phyloP scores from a whole-genome alignment of 805 yeast species.

The Lipomyces yamadae region DNA sequence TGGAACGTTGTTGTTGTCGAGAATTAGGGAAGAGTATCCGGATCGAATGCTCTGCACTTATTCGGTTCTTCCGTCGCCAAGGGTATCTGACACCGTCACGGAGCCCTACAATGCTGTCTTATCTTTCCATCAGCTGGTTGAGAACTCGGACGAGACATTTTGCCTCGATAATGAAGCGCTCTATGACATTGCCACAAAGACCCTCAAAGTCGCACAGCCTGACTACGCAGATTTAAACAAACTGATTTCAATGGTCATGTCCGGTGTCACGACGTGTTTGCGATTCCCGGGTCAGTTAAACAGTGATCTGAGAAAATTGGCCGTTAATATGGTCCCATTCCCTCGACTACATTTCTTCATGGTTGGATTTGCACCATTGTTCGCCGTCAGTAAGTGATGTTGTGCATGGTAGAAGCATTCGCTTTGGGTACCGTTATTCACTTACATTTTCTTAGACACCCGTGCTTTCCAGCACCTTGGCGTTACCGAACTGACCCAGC shows the following conservation, averaged over 20 bases:
- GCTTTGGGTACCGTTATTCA: not conserved
- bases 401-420: too few species aligned
- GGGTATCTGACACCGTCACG: constrained; percentile 89
- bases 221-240: constrained; percentile 77
- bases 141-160: constrained; percentile 89
- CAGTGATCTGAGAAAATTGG: constrained; percentile 88
- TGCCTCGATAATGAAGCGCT: constrained; percentile 94
- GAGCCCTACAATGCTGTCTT: constrained; percentile 94
- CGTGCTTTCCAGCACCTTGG: constrained; percentile 81
- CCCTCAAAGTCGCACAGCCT: constrained; percentile 81
- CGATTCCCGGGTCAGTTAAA: constrained; percentile 96
- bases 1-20: constrained; percentile 86
- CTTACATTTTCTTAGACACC: constrained; percentile 55
- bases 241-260: constrained; percentile 88
- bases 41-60: constrained; percentile 97
- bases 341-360: constrained; percentile 94
- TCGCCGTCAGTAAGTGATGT: constrained; percentile 52
- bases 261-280: constrained; percentile 91
- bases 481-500: constrained; percentile 91
- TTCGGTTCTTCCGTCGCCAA: constrained; percentile 90
- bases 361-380: constrained; percentile 93
- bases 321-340: constrained; percentile 93
- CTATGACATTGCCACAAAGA: constrained; percentile 84
- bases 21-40: constrained; percentile 89
- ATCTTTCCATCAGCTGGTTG: constrained; percentile 89